Percentiles rank a stretch among this genome's conserved stretches.
These are phyloP conservation scores for Penicillium paneum DNA, from an alignment of 2,329 filamentous ascomycete genomes.

Conservation along the genomic window DNA sequence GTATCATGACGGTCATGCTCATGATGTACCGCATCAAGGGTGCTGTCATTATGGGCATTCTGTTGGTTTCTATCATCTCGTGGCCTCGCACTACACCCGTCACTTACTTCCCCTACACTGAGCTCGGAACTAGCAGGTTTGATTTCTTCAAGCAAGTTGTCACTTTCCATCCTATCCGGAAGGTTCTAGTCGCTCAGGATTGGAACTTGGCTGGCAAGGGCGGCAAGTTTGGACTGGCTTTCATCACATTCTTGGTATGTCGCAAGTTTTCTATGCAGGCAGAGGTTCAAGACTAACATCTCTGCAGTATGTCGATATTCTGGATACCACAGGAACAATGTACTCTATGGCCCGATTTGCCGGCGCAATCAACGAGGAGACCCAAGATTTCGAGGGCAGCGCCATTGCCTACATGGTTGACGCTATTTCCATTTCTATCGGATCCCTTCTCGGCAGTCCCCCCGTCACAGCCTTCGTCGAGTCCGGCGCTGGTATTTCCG, in stretches of 20 bases:
- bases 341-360: conserved; percentile 88
- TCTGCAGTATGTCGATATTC: conserved; percentile 71
- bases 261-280: rapidly evolving
- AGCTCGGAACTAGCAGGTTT: conserved; percentile 66
- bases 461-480: conserved; percentile 86
- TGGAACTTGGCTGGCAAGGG: conserved; percentile 69
- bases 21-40: conserved; percentile 86
- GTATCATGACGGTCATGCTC: conserved; percentile 72
- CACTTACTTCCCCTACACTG: conserved; percentile 75
- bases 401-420: conserved; percentile 80
- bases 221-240: conserved; percentile 74
- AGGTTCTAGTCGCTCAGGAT: conserved; percentile 67
- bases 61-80: conserved; percentile 81
- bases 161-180: conserved; percentile 74
- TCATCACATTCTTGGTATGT: conserved; percentile 71
- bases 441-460: conserved; percentile 71
- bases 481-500: conserved; percentile 84
- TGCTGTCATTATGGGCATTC: conserved; percentile 77
- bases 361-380: conserved; percentile 73
- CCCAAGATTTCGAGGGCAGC: conserved; percentile 83
- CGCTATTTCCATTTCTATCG: conserved; percentile 74
- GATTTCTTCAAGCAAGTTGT: conserved; percentile 88
- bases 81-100: conserved; percentile 76
- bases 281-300: neutral
- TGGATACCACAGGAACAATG: conserved; percentile 80